Conservation (phyloP, 2,329 filamentous ascomycete genomes). For the Echinosphaeria canescens region DNA sequence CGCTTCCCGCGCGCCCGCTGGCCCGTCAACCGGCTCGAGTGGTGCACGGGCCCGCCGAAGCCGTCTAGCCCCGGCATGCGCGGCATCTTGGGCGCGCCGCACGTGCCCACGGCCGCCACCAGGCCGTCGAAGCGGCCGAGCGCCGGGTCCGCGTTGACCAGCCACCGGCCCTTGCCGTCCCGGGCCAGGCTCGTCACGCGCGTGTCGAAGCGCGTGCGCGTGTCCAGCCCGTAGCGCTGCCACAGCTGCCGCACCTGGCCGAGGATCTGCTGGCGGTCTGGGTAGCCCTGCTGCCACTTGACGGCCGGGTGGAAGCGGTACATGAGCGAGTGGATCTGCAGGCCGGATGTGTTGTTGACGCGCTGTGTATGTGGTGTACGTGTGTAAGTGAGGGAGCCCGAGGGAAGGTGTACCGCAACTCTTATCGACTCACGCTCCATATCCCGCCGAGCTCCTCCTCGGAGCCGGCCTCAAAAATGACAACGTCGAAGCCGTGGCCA, state of each 20-base stretch:
- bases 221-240: constrained; percentile 51
- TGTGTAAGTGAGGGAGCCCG: background rate
- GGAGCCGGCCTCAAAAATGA: constrained; percentile 53
- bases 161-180: constrained; percentile 47
- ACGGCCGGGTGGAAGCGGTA: constrained; percentile 74
- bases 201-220: constrained; percentile 50
- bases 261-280: constrained; percentile 54
- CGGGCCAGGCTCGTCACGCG: constrained; percentile 48
- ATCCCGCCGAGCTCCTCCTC: constrained; percentile 53
- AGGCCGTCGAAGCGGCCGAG: constrained; percentile 61
- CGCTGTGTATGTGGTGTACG: constrained; percentile 20
- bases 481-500: constrained; percentile 67
- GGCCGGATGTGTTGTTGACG: constrained; percentile 62
- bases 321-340: constrained; percentile 75
- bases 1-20: constrained; percentile 48
- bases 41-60: constrained; percentile 52
- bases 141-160: constrained; percentile 50
- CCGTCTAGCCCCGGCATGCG: constrained; percentile 45
- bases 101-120: constrained; percentile 60
- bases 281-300: constrained; percentile 55
- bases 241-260: constrained; percentile 50
- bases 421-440: constrained; percentile 49
- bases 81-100: constrained; percentile 54
- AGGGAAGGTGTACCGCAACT: too few species aligned
- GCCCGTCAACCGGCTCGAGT: constrained; percentile 55